Base-by-base conservation (phyloP, 2,329 filamentous ascomycete genomes). In the Thelonectria rubi region DNA sequence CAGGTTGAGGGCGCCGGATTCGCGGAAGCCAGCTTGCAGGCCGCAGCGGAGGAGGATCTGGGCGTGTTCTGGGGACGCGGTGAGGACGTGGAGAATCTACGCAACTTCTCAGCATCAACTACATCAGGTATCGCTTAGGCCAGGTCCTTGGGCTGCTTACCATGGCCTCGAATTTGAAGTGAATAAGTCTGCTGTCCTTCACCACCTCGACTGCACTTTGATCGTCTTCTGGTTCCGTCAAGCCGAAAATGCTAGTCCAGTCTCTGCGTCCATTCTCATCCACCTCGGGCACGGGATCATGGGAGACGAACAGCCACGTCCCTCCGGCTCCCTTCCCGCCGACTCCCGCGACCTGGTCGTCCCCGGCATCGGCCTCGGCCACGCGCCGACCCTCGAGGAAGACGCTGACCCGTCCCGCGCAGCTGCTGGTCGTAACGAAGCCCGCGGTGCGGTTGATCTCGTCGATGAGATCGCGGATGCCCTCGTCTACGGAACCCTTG, bases 151-250 rank as follows among this genome's bases (percentile, higher is more conserved):
- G 53, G n/a, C 46, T 69, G 74, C 88, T 74, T 84, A 97, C 94
- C 93, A 97, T 93, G 5, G 94, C 93, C 75, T 97, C 94, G 73
- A 96, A 97, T 77, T 97, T 95, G 79, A 97, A 91, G 76, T 94
- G 92, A 52, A 97, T 83, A 75, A 86, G 77, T 72, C 85, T 81
- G 70, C 78, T 76, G 58, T 74, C 74, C 53, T 68, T 71, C 56
- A 65, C 74, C 39, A 62, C 63, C 4, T 60, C 60, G 10, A 58
- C 53, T 34, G 55, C 59, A 30, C 56, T 62, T n/a, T 74, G 62
- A 69, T 54, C 15, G 70, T 73, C 49, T 69, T 75, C 62, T 14
- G 58, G 34, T 26, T 65, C 65, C 11, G 58, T 53, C 24, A 79
- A 62, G 6, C 67, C 69, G 24, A 79, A 65, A 3, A 67, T 54